phyloP scores from a whole-genome alignment of 345 rosid genomes.

The Cardamine occulta region DNA sequence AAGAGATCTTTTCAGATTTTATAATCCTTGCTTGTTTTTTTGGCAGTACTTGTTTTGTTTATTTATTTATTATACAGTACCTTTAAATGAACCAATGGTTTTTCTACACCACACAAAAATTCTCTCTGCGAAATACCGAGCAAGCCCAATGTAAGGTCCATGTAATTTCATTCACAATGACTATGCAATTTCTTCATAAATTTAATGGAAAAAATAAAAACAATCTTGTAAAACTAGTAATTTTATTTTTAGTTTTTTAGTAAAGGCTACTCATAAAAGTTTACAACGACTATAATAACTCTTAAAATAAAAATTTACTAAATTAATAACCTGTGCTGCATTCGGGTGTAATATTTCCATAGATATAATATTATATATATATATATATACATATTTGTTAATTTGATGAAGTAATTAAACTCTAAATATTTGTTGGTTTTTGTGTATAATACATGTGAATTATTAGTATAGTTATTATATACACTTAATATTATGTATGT shows the following conservation, averaged over 20 bases:
- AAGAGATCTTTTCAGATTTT: constrained; percentile 15
- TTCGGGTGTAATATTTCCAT: too few relatives aligned
- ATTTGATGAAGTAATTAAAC: too few relatives aligned
- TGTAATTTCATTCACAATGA: not conserved
- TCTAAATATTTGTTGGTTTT: too few relatives aligned
- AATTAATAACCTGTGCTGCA: too few relatives aligned
- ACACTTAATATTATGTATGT: too few relatives aligned
- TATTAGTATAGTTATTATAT: too few relatives aligned
- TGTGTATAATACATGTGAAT: too few relatives aligned
- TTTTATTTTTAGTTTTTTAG: too few relatives aligned
- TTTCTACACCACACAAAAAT: not conserved
- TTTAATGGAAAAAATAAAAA: not conserved
- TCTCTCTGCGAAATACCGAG: not conserved
- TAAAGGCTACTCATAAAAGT: not conserved
- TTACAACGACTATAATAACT: not conserved
- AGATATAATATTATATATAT: too few relatives aligned
- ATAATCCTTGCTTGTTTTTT: constrained; percentile 2
- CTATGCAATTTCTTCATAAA: not conserved
- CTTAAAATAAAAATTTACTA: too few relatives aligned
- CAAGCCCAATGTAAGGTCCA: not conserved
- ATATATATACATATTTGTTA: too few relatives aligned
- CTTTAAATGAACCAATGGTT: constrained; percentile 23
- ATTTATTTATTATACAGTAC: not conserved
- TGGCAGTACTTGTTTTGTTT: not conserved
- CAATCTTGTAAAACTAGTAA: not conserved